A percentile compares a stretch with the other conserved stretches of the same genome.
Conservation (phyloP, 140 eudicot genomes). For the Cichorium intybus region DNA sequence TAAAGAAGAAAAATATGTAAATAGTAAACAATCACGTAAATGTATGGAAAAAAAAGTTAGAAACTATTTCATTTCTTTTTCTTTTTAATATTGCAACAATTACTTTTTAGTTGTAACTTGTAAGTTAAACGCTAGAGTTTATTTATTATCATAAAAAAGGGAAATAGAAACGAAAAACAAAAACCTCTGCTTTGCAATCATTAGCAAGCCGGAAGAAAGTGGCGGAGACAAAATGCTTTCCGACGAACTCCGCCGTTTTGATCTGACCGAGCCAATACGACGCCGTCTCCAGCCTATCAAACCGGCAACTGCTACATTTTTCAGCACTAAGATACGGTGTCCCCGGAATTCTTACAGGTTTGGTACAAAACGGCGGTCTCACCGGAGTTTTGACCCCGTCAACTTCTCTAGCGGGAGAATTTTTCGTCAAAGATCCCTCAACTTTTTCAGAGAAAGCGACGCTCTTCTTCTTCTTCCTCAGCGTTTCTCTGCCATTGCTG, state of each 20-base stretch:
- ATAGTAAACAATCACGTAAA: no score
- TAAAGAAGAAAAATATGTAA: not conserved
- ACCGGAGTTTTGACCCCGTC: slow-evolving; percentile 47
- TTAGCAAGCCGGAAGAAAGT: slow-evolving; percentile 60
- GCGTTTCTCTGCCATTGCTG: not conserved
- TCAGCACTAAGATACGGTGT: slow-evolving; percentile 64
- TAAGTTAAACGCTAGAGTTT: no score
- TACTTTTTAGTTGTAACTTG: no score
- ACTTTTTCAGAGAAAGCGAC: slow-evolving; percentile 42
- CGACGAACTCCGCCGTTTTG: slow-evolving; percentile 56
- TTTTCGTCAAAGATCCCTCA: slow-evolving; percentile 20
- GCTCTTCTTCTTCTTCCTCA: slow-evolving; percentile 51
- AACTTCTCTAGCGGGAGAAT: slow-evolving; percentile 16
- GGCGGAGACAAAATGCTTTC: slow-evolving; percentile 68
- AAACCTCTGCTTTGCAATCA: slow-evolving; percentile 70
- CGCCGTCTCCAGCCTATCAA: slow-evolving; percentile 64
- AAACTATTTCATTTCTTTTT: no score
- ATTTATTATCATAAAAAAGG: no score
- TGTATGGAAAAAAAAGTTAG: not conserved
- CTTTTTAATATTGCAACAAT: no score
- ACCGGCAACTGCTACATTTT: slow-evolving; percentile 64
- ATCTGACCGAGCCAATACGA: slow-evolving; percentile 71
- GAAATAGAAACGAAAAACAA: not conserved
- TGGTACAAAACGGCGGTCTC: slow-evolving; percentile 43
- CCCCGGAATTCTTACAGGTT: slow-evolving; percentile 31